Conservation (phyloP, 768 basidiomycete genomes). For the Boletellus emodensis region DNA sequence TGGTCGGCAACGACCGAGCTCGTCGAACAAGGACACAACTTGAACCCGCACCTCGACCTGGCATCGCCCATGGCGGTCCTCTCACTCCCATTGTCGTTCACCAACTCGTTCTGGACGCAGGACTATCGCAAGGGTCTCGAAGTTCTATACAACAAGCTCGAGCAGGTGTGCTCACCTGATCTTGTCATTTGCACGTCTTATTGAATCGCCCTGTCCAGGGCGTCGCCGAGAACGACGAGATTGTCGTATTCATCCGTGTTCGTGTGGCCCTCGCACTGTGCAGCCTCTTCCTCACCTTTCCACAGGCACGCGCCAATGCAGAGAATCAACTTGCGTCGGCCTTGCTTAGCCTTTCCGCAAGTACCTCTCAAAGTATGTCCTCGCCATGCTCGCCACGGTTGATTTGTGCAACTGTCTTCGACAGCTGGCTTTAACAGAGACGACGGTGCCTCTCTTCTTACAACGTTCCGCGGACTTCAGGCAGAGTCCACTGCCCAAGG, state of each 20-base stretch:
- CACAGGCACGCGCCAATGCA: conserved; percentile 66
- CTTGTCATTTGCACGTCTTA: conserved; percentile 6
- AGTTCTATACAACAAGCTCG: conserved; percentile 68
- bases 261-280: conserved; percentile 19
- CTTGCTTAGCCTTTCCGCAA: conserved; percentile 49
- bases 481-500: conserved; percentile 69
- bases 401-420: conserved; percentile 22
- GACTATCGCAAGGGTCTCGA: conserved; percentile 85
- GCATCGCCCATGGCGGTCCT: conserved; percentile 68
- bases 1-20: conserved; percentile 29
- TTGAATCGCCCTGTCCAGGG: conserved; percentile 52
- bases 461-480: conserved; percentile 78
- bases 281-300: conserved; percentile 8
- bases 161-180: conserved; percentile 51
- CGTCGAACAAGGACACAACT: not conserved
- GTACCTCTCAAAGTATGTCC: conserved; percentile 46
- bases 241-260: conserved; percentile 79
- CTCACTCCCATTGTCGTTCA: conserved; percentile 84
- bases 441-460: conserved; percentile 78
- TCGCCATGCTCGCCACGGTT: not conserved
- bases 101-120: conserved; percentile 93
- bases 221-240: conserved; percentile 76
- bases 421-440: conserved; percentile 71
- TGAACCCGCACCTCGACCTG: conserved; percentile 14
- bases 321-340: conserved; percentile 62